A percentile compares a stretch with the other conserved stretches of the same genome.
Evolutionary conservation across 2,329 filamentous ascomycete genomes (phyloP).

Genomic region (Ceratocystis diversiconidia): DNA sequence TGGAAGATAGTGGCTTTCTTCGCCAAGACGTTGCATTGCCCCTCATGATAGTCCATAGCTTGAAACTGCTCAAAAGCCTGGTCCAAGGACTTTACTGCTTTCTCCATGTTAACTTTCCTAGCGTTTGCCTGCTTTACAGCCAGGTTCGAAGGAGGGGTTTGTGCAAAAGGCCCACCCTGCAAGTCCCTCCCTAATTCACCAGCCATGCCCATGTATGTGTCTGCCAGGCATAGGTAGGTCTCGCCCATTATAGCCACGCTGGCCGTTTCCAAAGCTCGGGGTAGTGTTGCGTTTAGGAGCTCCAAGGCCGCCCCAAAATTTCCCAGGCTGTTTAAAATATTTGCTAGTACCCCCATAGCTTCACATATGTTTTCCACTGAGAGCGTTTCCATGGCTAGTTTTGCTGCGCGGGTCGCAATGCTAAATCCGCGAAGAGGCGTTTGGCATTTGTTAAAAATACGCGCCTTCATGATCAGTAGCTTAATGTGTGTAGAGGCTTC

Average conservation of each 20-base stretch:
- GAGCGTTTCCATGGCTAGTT: constrained; percentile 54
- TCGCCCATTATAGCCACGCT: constrained; percentile 47
- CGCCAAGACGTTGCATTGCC: constrained; percentile 63
- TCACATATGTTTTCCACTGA: constrained; percentile 60
- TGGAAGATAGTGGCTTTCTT: constrained; percentile 71
- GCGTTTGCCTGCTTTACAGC: constrained; percentile 24
- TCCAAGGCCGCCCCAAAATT: constrained; percentile 55
- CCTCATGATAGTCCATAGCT: constrained; percentile 47
- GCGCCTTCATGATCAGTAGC: constrained; percentile 58
- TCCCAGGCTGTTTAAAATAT: constrained; percentile 52
- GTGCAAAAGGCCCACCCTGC: not conserved
- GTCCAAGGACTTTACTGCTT: constrained; percentile 25
- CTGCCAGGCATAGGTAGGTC: constrained; percentile 56
- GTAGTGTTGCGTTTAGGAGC: constrained; percentile 55
- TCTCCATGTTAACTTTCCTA: constrained; percentile 23
- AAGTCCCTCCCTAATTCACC: constrained; percentile 29
- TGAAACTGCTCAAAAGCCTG: constrained; percentile 51
- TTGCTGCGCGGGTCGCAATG: constrained; percentile 59
- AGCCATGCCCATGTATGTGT: constrained; percentile 66
- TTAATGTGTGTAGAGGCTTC: constrained; percentile 53
- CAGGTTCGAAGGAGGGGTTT: not conserved
- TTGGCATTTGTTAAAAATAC: constrained; percentile 52
- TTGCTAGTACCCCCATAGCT: constrained; percentile 50
- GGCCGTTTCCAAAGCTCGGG: constrained; percentile 60
- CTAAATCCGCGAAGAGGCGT: constrained; percentile 64